Evolutionary conservation across 2,329 filamentous ascomycete species (phyloP), one percentile per base, ranked within the genome.

Genomic region (Aspergillus sp.): DNA sequence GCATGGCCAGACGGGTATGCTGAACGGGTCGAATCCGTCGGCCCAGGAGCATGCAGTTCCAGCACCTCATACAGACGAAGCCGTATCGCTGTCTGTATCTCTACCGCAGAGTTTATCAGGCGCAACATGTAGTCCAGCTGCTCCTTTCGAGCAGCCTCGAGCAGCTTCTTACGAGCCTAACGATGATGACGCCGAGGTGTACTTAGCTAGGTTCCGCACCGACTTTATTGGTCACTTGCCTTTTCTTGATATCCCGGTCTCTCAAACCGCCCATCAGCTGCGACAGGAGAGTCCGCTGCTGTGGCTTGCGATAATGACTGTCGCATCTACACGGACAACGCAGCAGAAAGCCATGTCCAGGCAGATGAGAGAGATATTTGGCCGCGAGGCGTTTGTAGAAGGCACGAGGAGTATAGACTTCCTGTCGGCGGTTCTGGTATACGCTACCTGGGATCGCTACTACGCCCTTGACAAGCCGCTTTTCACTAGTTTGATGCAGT

Each of bases 321-420:
- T 58, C 1, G 49, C 56, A 2, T 58, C 56, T 2, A 53, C 38
- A 11, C 56, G 27, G 8, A 25, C 56, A 11, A 38, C 10, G 3
- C 49, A 58, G 38, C 56, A 58, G 39, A 44, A n/a, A 5, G 56
- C 48, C 8, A 11, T 58, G 41, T 58, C 56, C 2, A 48, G n/a
- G 8, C 48, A 53, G 38, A 7, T 53, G 8, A n/a, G 49, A 48
- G 49, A 39, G n/a, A 19, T 36, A 10, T 53, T 58, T 21, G 56
- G 49, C 5, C 38, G 39, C 3, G 23, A 58, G 23, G 56, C 56
- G 4, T 58, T 25, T 15, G 25, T 48, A 17, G 49, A 47, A 15
- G 56, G 56, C 6, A 36, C 48, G 1, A 36, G 41, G 4, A 54
- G n/a, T 13, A 44, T 58, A 11, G 56, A 58, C 19, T 58, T 58